These are phyloP conservation scores for Podospora conica DNA, from an alignment of 495 filamentous ascomycete species.

Conservation along the genomic window DNA sequence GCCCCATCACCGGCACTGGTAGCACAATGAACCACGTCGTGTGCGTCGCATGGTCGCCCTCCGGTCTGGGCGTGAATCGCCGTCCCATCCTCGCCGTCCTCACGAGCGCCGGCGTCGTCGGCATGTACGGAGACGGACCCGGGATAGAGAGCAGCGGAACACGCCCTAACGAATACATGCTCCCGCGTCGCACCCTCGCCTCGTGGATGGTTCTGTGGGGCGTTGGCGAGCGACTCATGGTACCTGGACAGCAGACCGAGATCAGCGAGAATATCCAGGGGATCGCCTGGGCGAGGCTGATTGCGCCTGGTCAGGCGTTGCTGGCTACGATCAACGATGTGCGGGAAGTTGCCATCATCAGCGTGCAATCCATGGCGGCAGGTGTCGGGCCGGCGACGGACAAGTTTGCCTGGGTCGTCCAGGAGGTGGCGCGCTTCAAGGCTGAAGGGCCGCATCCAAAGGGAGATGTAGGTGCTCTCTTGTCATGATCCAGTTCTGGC, in stretches of 20 bases:
- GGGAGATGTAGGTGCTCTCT: constrained; percentile 23
- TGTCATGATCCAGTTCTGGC: background rate
- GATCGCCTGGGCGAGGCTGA: constrained; percentile 42
- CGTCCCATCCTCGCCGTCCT: constrained; percentile 39
- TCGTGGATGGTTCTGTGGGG: constrained; percentile 40
- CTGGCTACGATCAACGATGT: constrained; percentile 40
- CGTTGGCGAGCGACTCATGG: constrained; percentile 39
- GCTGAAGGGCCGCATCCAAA: constrained; percentile 37
- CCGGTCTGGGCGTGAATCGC: constrained; percentile 38
- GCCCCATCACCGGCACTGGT: constrained; percentile 37
- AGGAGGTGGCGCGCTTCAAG: constrained; percentile 37
- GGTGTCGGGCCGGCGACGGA: constrained; percentile 14
- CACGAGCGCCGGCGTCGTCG: constrained; percentile 34
- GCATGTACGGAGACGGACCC: constrained; percentile 40
- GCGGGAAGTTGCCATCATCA: constrained; percentile 37
- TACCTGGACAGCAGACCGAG: constrained; percentile 33
- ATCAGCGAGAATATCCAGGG: constrained; percentile 36
- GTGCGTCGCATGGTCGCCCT: constrained; percentile 39
- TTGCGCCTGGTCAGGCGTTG: constrained; percentile 30
- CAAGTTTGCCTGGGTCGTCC: constrained; percentile 35
- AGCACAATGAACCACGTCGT: constrained; percentile 46
- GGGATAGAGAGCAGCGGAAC: constrained; percentile 21
- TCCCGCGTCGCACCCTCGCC: constrained; percentile 23
- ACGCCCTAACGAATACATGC: constrained; percentile 24
- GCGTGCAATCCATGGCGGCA: constrained; percentile 28